These are phyloP conservation scores for Daldinia vernicosa DNA, from an alignment of 495 filamentous ascomycete species.

Conservation along the genomic window DNA sequence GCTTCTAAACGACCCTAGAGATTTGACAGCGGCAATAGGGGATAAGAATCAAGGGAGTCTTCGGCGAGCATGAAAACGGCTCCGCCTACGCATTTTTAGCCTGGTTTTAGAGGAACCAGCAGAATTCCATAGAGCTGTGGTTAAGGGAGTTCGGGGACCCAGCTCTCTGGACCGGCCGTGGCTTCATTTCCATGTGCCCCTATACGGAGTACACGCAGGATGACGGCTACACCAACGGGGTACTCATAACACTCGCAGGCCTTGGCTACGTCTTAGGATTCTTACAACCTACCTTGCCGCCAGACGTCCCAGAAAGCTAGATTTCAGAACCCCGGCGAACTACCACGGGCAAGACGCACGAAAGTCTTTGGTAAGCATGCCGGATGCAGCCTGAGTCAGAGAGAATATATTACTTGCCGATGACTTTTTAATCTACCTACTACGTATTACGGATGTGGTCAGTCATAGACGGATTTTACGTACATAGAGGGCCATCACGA, in stretches of 20 bases:
- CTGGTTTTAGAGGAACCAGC: constrained; percentile 28
- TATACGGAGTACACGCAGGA: constrained; percentile 31
- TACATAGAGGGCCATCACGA: constrained; percentile 39
- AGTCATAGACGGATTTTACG: constrained; percentile 33
- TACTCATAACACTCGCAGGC: constrained; percentile 18
- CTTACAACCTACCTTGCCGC: constrained; percentile 28
- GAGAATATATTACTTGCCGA: constrained; percentile 37
- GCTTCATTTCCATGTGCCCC: constrained; percentile 37
- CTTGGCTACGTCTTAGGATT: constrained; percentile 35
- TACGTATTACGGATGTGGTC: constrained; percentile 37
- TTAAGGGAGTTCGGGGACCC: constrained; percentile 28
- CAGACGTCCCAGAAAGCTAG: constrained; percentile 27
- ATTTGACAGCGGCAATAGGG: constrained; percentile 25
- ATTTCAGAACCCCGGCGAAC: constrained; percentile 28
- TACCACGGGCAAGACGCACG: constrained; percentile 11
- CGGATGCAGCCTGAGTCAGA: constrained; percentile 35
- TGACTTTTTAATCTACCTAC: constrained; percentile 37
- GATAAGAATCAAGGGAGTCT: constrained; percentile 22
- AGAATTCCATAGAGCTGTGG: constrained; percentile 19
- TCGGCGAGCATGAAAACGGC: constrained; percentile 15
- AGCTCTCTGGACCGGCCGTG: constrained; percentile 27
- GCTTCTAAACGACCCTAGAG: constrained; percentile 14
- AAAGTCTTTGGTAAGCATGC: constrained; percentile 36
- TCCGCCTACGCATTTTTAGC: constrained; percentile 30
- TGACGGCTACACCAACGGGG: constrained; percentile 32